Evolutionary conservation across 2,329 filamentous ascomycete genomes (phyloP), one percentile per base, ranked within the genome.

Genomic region (Calonectria hongkongensis): DNA sequence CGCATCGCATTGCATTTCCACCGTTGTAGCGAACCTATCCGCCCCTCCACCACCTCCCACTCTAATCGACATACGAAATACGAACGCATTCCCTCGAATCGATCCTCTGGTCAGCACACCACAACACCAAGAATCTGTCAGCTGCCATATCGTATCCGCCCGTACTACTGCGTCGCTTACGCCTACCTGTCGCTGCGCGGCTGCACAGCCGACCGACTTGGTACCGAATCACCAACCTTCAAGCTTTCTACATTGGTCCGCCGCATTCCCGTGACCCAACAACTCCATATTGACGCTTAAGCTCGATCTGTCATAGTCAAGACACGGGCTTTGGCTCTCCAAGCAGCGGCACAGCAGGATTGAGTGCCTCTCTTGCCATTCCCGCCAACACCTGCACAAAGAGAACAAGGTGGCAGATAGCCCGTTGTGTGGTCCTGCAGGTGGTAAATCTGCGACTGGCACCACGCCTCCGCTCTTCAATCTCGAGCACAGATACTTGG

Each of bases 141-240:
- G 48, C 64, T 48, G 56, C 67, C 66, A 41, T 64, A 68, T 70
- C 60, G 70, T 45, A 69, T 45, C 51, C 60, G 60, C 58, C 33
- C 25, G 62, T 47, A 48, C 33, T n/a, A 28, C 60, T 62, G 27
- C 56, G 50, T 33, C 66, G 60, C 51, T 70, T 62, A 62, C 66
- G 51, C 48, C 33, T 16, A 33, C 51, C 62, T 68, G 60, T 50
- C 66, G 25, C 48, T 21, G 21, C 45, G 70, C 65, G 48, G 63
- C 64, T 67, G 36, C 54, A 43, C 54, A 60, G 28, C 18, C 69
- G 43, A 54, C 36, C 54, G 21, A 33, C 25, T 67, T 48, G n/a
- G 27, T 30, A 27, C 36, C 27, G 51, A 47, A n/a, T 45, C 28
- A n/a, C 28, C 51, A 28, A 33, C 56, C n/a, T 48, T 25, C 43